These are phyloP conservation scores for Coleophoma cylindrospora DNA, from an alignment of 2,329 filamentous ascomycete genomes.

Conservation along the genomic window DNA sequence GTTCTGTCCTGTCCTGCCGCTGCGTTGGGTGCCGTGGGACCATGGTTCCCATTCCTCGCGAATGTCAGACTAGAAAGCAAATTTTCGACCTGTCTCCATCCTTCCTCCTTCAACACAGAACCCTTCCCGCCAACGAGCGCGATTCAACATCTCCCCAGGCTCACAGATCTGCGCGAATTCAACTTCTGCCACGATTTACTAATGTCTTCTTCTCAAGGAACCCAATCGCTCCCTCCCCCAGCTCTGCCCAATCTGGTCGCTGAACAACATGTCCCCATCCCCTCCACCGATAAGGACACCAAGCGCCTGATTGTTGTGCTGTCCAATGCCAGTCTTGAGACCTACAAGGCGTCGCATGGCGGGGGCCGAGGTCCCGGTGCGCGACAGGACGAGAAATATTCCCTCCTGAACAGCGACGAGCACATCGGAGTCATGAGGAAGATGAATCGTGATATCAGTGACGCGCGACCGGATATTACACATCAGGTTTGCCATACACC, in stretches of 20 bases:
- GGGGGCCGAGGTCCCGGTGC: slow-evolving; percentile 54
- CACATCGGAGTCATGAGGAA: slow-evolving; percentile 99
- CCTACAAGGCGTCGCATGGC: slow-evolving; percentile 84
- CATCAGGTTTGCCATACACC: slow-evolving; percentile 70
- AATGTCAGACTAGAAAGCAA: background rate
- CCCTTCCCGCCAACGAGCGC: background rate
- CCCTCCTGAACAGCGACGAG: slow-evolving; percentile 95
- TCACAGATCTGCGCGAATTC: slow-evolving; percentile 5
- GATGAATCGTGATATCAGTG: slow-evolving; percentile 98
- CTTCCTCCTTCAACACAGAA: slow-evolving; percentile 1
- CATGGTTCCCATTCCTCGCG: background rate
- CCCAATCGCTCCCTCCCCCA: slow-evolving; percentile 91
- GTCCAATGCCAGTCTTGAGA: slow-evolving; percentile 95
- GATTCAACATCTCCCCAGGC: slow-evolving; percentile 1
- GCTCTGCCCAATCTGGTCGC: slow-evolving; percentile 87
- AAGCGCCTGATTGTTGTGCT: slow-evolving; percentile 92
- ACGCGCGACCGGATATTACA: slow-evolving; percentile 95
- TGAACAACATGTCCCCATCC: slow-evolving; percentile 83
- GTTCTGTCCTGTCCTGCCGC: too few relatives aligned
- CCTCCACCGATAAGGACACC: slow-evolving; percentile 82
- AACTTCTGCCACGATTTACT: slow-evolving; percentile 17
- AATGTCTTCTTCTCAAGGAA: slow-evolving; percentile 51
- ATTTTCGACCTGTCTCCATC: background rate
- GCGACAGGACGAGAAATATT: slow-evolving; percentile 84
- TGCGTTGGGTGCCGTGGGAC: too few relatives aligned